phyloP scores from a whole-genome alignment of 257 asterid species.

The Nemophila menziesii region DNA sequence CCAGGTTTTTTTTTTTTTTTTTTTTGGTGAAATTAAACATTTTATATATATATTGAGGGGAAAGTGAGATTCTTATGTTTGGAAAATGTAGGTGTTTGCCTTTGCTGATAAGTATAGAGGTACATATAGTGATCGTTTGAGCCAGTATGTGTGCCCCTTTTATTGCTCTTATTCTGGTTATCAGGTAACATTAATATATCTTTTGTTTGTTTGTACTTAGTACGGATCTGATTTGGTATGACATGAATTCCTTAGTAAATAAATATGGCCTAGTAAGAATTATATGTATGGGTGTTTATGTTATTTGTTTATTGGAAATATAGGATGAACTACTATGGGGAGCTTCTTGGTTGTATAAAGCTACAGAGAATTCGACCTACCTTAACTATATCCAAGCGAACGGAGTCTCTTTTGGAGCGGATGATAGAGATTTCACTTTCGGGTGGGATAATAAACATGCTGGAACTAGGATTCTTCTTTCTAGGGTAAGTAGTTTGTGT shows the following conservation, averaged over 20 bases:
- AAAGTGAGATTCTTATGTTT: not conserved
- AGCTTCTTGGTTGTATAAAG: constrained; percentile 93
- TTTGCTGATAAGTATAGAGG: constrained; percentile 93
- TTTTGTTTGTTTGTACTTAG: no score
- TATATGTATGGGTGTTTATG: not conserved
- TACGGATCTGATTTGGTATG: not conserved
- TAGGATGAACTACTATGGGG: constrained; percentile 98
- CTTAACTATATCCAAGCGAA: constrained; percentile 75
- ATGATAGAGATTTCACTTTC: constrained; percentile 70
- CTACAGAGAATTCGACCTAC: constrained; percentile 59
- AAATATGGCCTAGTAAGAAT: not conserved
- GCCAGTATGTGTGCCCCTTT: constrained; percentile 58
- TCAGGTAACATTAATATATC: no score
- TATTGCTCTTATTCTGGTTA: constrained; percentile 92
- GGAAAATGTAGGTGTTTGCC: constrained; percentile 59
- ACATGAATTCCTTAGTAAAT: not conserved
- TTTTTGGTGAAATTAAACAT: no score
- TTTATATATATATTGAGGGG: no score
- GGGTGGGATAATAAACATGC: constrained; percentile 99
- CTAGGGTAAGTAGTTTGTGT: no score
- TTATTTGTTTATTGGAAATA: no score
- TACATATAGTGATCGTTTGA: constrained; percentile 58
- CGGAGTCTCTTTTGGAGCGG: constrained; percentile 86
- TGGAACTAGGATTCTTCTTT: constrained; percentile 87
- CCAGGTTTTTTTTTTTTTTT: constrained; percentile 24